Evolutionary conservation across 805 yeast species (phyloP), one percentile per base, ranked within the genome.

Genomic region (Cyberlindnera nakhonratchasimensis): DNA sequence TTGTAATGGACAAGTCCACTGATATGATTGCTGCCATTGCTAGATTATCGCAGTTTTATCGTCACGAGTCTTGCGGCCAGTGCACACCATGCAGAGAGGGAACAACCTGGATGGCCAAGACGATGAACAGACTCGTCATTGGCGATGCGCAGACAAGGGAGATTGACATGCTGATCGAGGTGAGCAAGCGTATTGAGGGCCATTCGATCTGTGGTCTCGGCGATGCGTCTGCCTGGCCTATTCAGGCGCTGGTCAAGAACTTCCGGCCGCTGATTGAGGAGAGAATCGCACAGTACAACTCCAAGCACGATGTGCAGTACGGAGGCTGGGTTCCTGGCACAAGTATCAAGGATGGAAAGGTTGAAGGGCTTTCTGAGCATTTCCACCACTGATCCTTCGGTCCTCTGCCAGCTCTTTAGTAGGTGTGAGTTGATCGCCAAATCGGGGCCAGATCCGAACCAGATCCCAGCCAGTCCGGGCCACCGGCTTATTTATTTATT

Each of bases 81-180:
- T 87, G 96, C 71, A 87, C 96, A 4, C 96, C 96, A 45, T 87
- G 96, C 69, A 80, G 96, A 64, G 96, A 87, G 69, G 96, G 96
- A 45, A 86, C 96, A 33, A 82, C 95, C 17, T 87, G 91, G 84
- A 70, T 87, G 55, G 71, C 74, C 46, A 83, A 79, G 67, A 81
- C 86, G 78, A 87, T 87, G 96, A 83, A 82, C 61, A 77, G 96
- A 61, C 77, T 87, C 63, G 77, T 70, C 48, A 66, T 67, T 46
- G 96, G 96, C 38, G 93, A 86, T 70, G 95, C 93, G 35, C 73
- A 75, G 47, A 81, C 75, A 58, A 77, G 77, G 52, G 96, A 87
- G 65, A 87, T 87, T 56, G 96, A 87, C 60, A 79, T 79, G 86
- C 79, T 88, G 45, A 74, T 77, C 57, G 96, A 87, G 69, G 78